A percentile compares a stretch with the other conserved stretches of the same genome.
These are phyloP conservation scores for Verticillium zaregamsianum DNA, from an alignment of 2,329 filamentous ascomycete genomes.

Conservation along the genomic window DNA sequence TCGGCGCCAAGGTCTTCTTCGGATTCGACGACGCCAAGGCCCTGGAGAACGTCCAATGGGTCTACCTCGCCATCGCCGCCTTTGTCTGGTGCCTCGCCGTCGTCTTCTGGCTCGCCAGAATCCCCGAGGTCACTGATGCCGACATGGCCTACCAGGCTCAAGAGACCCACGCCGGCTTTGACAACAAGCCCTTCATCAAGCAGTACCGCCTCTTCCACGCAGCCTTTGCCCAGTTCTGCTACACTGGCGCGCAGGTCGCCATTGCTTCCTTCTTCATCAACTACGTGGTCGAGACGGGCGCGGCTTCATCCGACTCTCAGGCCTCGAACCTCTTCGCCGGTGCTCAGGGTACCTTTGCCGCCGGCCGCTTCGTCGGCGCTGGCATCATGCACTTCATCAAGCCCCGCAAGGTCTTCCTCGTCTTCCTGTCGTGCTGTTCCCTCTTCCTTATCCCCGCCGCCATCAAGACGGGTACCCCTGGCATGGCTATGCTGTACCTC, in stretches of 20 bases:
- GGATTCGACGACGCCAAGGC: conserved; percentile 51
- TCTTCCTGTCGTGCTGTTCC: conserved; percentile 60
- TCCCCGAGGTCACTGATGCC: conserved; percentile 68
- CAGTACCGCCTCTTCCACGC: conserved; percentile 74
- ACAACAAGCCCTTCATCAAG: conserved; percentile 60
- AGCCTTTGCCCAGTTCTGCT: conserved; percentile 72
- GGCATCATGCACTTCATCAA: conserved; percentile 58
- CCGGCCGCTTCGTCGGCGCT: conserved; percentile 67
- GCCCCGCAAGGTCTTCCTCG: conserved; percentile 64
- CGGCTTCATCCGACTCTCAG: conserved; percentile 41
- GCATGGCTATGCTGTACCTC: conserved; percentile 60
- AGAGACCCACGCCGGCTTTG: conserved; percentile 46
- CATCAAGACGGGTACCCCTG: conserved; percentile 39
- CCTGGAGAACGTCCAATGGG: conserved; percentile 68
- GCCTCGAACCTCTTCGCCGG: conserved; percentile 68
- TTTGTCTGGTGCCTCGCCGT: conserved; percentile 65
- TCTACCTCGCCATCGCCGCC: conserved; percentile 67
- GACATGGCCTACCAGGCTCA: conserved; percentile 62
- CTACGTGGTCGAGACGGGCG: conserved; percentile 59
- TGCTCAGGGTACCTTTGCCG: conserved; percentile 67
- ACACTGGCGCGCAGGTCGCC: conserved; percentile 66
- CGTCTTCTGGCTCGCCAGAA: conserved; percentile 60
- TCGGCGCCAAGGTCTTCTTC: conserved; percentile 72
- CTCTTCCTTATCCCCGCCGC: conserved; percentile 54
- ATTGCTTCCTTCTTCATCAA: conserved; percentile 69